Conservation (phyloP, 768 basidiomycete species). For the Kwoniella mangroviensis region DNA sequence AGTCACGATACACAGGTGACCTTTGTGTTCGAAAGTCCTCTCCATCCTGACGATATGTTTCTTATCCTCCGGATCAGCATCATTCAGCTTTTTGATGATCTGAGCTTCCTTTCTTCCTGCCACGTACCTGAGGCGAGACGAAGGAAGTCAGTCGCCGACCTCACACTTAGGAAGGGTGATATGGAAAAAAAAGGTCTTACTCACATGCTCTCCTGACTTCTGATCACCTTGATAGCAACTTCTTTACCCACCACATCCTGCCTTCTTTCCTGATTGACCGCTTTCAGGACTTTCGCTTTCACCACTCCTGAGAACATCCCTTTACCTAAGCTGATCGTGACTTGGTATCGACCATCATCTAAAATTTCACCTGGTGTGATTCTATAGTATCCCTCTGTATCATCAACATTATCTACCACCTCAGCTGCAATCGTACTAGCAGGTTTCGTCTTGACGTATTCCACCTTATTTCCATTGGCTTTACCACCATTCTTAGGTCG, state of each 20-base stretch:
- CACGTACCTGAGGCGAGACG: conserved; percentile 70
- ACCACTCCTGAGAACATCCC: conserved; percentile 99
- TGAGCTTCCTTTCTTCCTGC: conserved; percentile 90
- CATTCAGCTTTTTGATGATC: conserved; percentile 81
- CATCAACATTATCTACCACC: conserved; percentile 83
- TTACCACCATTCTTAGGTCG: conserved; percentile 28
- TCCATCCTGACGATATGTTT: conserved; percentile 94
- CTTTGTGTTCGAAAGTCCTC: conserved; percentile 93
- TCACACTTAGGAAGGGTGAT: neutral
- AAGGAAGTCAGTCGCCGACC: conserved; percentile 3
- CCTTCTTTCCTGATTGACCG: conserved; percentile 59
- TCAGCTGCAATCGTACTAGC: conserved; percentile 60
- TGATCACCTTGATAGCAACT: conserved; percentile 96
- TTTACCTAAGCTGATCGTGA: conserved; percentile 92
- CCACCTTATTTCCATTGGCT: conserved; percentile 63
- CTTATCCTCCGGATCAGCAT: conserved; percentile 94
- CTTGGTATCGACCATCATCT: conserved; percentile 89
- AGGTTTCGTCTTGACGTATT: conserved; percentile 25
- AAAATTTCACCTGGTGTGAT: conserved; percentile 92
- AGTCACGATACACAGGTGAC: conserved; percentile 94
- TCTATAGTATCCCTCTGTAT: conserved; percentile 93
- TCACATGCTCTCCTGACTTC: conserved; percentile 95
- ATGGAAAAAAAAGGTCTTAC: conserved; percentile 52
- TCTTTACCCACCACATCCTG: conserved; percentile 67
- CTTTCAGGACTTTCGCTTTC: conserved; percentile 77